A percentile compares a stretch with the other conserved stretches of the same genome.
Conservation (phyloP, 2,329 filamentous ascomycete genomes). For the Beauveria pseudobassiana region DNA sequence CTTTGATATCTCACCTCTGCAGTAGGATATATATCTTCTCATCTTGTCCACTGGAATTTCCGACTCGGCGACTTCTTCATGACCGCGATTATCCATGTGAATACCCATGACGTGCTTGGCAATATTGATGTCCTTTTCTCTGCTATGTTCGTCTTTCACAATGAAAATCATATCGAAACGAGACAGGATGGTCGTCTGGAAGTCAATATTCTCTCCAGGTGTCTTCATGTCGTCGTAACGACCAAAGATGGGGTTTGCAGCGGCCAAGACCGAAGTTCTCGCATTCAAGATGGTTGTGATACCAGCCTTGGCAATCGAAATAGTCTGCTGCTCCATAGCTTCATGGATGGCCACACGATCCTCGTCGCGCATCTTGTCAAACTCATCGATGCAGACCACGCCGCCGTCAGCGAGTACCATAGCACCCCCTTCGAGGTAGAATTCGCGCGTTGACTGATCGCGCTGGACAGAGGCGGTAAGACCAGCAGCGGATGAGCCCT, state of each 20-base stretch:
- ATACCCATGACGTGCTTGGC: constrained; percentile 96
- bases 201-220: constrained; percentile 97
- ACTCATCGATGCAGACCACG: constrained; percentile 97
- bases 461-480: constrained; percentile 93
- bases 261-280: constrained; percentile 86
- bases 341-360: constrained; percentile 97
- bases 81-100: constrained; percentile 81
- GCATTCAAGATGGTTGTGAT: constrained; percentile 98
- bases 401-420: constrained; percentile 97
- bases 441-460: constrained; percentile 85
- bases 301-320: constrained; percentile 96
- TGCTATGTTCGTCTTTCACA: constrained; percentile 88
- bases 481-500: constrained; percentile 95
- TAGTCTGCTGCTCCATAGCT: constrained; percentile 99
- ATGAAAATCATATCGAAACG: constrained; percentile 99
- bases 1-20: constrained; percentile 65
- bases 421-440: constrained; percentile 94
- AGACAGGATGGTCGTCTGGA: constrained; percentile 95
- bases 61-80: constrained; percentile 75
- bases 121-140: constrained; percentile 83
- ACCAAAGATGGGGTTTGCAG: constrained; percentile 95
- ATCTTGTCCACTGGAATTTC: constrained; percentile 95
- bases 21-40: constrained; percentile 95
- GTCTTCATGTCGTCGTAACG: constrained; percentile 97
- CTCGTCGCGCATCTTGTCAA: constrained; percentile 99